A percentile compares a stretch with the other conserved stretches of the same genome.
Conservation (phyloP, 192 early-diverging fungal genomes). For the Rhizophagus clarus region DNA sequence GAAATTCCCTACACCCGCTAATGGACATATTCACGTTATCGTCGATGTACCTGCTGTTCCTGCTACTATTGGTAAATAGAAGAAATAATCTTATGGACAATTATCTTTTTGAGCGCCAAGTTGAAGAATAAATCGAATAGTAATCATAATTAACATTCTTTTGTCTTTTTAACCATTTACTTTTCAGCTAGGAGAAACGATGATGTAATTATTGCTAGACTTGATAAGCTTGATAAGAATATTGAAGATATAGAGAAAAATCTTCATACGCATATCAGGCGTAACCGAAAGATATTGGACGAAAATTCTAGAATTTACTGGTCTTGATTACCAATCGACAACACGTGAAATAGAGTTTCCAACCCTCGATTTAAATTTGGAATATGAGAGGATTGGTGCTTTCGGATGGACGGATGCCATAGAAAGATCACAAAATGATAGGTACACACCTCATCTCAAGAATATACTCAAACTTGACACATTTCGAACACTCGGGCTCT, state of each 20-base stretch:
- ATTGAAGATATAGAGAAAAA: slow-evolving; percentile 2
- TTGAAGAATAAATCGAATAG: not conserved
- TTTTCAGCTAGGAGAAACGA: slow-evolving; percentile 5
- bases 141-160: not conserved
- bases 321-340: slow-evolving; percentile 3
- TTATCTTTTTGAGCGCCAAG: not conserved
- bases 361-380: not conserved
- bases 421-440: slow-evolving; percentile 10
- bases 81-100: too few species aligned
- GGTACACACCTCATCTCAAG: not conserved
- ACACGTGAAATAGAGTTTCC: too few species aligned
- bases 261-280: not conserved
- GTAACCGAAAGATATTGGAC: not conserved
- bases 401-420: not conserved
- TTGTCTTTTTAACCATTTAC: too few species aligned
- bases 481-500: not conserved
- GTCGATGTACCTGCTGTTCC: not conserved
- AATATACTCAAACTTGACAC: not conserved
- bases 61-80: not conserved
- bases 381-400: slow-evolving; percentile 4
- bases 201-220: not conserved
- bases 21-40: not conserved
- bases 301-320: not conserved
- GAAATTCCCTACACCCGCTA: too few species aligned
- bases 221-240: slow-evolving; percentile 6